A percentile compares a stretch with the other conserved stretches of the same genome.
Conservation (phyloP, 148 eudicot genomes). For the Agrostemma githago region DNA sequence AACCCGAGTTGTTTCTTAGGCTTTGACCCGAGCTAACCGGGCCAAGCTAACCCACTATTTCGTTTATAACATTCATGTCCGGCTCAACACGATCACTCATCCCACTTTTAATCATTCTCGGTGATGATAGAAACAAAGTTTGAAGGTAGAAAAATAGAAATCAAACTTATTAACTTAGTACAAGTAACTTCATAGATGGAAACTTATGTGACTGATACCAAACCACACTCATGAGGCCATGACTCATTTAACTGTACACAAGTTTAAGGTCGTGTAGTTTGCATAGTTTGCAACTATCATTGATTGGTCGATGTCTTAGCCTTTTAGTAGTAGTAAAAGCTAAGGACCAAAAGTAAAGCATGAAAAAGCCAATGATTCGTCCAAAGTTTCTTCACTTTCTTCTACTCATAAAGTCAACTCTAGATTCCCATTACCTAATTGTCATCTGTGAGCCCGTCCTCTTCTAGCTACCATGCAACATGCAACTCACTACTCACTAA, state of each 20-base stretch:
- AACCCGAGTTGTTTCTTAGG: no score
- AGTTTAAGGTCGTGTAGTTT: neutral
- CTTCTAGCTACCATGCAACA: neutral
- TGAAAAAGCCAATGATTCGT: neutral
- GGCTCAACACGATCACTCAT: no score
- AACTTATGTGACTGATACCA: neutral
- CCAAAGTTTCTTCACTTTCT: neutral
- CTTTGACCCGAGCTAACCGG: no score
- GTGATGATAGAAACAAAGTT: no score
- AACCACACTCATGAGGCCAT: neutral
- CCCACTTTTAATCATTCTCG: no score
- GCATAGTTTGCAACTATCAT: neutral
- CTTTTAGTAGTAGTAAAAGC: neutral
- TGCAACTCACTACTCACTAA: neutral
- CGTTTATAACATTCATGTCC: no score
- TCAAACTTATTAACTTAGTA: neutral
- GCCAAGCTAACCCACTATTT: no score
- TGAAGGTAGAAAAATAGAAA: neutral
- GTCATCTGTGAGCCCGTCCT: neutral
- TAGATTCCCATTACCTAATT: neutral
- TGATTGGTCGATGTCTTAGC: neutral
- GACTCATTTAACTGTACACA: neutral
- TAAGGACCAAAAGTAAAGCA: constrained; percentile 6
- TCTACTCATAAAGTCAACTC: neutral
- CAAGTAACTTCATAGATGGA: neutral